These are phyloP conservation scores for Penicillium canariense DNA, from an alignment of 495 filamentous ascomycete genomes.

Conservation along the genomic window DNA sequence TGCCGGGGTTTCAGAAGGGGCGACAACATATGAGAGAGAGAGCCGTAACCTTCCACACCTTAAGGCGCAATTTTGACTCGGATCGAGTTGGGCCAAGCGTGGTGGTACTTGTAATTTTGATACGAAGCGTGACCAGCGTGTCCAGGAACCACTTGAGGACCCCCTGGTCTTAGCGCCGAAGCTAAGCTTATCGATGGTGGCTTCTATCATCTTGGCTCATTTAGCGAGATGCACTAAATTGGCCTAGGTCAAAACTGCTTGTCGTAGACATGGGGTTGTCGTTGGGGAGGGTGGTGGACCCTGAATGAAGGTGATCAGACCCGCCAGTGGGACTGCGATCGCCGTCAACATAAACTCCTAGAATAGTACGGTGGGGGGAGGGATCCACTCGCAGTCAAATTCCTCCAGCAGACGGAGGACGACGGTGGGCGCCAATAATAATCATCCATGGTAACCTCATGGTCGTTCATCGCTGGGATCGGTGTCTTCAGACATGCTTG, in stretches of 20 bases:
- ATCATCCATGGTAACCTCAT: slow-evolving; percentile 49
- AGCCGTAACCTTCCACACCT: not conserved
- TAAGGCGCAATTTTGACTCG: not conserved
- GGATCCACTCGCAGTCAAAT: slow-evolving; percentile 49
- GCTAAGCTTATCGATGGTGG: slow-evolving; percentile 6
- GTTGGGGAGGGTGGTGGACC: slow-evolving; percentile 20
- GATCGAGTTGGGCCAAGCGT: not conserved
- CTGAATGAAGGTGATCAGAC: slow-evolving; percentile 28
- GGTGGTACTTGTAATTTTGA: not conserved
- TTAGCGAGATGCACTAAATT: not conserved
- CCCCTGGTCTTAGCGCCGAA: slow-evolving; percentile 7
- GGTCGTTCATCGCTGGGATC: slow-evolving; percentile 47
- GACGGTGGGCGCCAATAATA: slow-evolving; percentile 59
- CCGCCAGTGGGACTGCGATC: slow-evolving; percentile 26
- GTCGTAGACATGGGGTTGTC: slow-evolving; percentile 23
- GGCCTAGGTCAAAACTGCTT: too few species aligned
- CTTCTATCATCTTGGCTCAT: not conserved
- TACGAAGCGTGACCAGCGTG: not conserved
- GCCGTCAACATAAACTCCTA: not conserved
- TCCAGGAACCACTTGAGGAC: not conserved
- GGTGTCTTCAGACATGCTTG: slow-evolving; percentile 50
- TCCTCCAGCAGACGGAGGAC: slow-evolving; percentile 62
- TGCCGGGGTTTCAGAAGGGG: not conserved
- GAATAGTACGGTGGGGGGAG: not conserved
- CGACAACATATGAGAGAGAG: not conserved